Conservation (phyloP, 2,329 filamentous ascomycete genomes). For the Paraphaeosphaeria minitans region DNA sequence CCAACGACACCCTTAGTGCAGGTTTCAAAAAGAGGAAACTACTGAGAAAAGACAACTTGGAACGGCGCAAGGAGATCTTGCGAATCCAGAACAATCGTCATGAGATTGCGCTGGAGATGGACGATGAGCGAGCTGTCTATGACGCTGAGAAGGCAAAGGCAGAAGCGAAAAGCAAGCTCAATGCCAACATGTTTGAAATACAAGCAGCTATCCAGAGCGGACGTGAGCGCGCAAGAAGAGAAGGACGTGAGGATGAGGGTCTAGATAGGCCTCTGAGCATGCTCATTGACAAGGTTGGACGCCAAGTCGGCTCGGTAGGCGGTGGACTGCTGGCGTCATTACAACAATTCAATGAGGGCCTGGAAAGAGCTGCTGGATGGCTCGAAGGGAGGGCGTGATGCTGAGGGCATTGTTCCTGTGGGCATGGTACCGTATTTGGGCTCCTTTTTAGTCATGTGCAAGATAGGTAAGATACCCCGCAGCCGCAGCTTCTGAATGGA, state of each 20-base stretch:
- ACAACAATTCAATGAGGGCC: conserved; percentile 39
- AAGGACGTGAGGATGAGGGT: conserved; percentile 40
- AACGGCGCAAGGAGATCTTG: conserved; percentile 54
- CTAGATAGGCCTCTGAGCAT: conserved; percentile 39
- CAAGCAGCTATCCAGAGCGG: conserved; percentile 45
- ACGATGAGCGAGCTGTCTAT: conserved; percentile 50
- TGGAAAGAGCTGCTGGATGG: conserved; percentile 43
- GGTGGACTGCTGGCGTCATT: conserved; percentile 41
- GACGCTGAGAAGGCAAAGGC: conserved; percentile 31
- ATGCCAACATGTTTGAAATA: conserved; percentile 41
- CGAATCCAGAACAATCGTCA: conserved; percentile 56
- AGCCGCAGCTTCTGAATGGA: conserved; percentile 9
- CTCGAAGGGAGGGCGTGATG: conserved; percentile 41
- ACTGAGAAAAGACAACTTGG: conserved; percentile 52
- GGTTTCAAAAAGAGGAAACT: conserved; percentile 53
- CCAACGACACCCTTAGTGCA: conserved; percentile 56
- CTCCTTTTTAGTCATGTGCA: conserved; percentile 4
- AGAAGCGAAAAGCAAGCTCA: conserved; percentile 35
- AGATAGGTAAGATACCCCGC: conserved; percentile 17
- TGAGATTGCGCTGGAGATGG: conserved; percentile 56
- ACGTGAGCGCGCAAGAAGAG: conserved; percentile 34
- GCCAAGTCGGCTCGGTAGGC: conserved; percentile 33
- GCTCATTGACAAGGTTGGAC: conserved; percentile 35
- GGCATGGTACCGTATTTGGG: neutral
- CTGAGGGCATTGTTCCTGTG: neutral